Conservation (phyloP, 106 monocot species). For the Dioscorea dumetorum region DNA sequence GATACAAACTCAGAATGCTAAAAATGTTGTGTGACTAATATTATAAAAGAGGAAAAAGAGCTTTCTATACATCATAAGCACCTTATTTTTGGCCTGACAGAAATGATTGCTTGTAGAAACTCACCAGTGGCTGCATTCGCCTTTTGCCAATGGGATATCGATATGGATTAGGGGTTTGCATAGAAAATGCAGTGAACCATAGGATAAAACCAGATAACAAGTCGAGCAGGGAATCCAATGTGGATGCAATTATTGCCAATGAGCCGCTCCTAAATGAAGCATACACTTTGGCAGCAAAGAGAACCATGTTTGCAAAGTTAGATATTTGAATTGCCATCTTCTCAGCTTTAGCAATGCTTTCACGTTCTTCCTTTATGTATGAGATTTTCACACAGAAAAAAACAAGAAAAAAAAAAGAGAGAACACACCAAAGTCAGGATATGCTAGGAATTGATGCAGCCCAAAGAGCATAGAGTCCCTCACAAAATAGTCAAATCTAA, state of each 20-base stretch:
- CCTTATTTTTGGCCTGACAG: background rate
- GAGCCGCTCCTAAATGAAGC: conserved; percentile 90
- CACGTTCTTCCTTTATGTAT: conserved; percentile 69
- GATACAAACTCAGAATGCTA: too few species aligned
- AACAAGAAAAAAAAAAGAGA: background rate
- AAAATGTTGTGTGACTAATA: too few species aligned
- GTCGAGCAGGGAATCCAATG: conserved; percentile 97
- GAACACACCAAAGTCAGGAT: too few species aligned
- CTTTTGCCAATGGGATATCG: conserved; percentile 94
- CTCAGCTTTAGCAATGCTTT: conserved; percentile 71
- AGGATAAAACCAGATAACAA: conserved; percentile 93
- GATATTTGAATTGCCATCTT: conserved; percentile 73
- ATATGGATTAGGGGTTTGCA: conserved; percentile 92
- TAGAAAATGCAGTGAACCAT: conserved; percentile 95
- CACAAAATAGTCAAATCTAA: conserved; percentile 6
- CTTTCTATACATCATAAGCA: background rate
- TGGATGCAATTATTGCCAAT: conserved; percentile 91
- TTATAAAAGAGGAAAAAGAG: too few species aligned
- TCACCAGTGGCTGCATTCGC: conserved; percentile 96
- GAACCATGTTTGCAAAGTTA: conserved; percentile 78
- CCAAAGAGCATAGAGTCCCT: too few species aligned
- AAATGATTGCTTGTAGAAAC: background rate
- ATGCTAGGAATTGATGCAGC: too few species aligned
- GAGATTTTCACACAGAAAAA: background rate
- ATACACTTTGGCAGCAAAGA: conserved; percentile 96